Percentiles rank a stretch among this genome's conserved stretches.
phyloP scores from a whole-genome alignment of 768 basidiomycete genomes.

The Boletus rubropictus region DNA sequence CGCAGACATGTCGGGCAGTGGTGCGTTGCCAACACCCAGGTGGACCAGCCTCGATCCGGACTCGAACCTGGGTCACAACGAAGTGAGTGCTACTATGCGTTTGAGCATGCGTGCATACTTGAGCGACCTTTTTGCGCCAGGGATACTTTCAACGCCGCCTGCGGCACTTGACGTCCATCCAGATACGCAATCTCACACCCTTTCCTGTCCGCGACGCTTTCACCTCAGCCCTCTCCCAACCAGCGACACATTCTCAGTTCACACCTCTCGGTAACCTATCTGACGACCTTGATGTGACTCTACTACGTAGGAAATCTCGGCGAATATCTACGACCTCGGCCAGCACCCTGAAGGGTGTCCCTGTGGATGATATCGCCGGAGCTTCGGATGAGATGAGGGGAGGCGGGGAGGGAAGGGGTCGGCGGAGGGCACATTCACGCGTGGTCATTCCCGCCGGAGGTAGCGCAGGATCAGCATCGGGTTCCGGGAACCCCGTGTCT shows the following conservation, averaged over 20 bases:
- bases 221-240: constrained; percentile 67
- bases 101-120: background rate
- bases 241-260: constrained; percentile 57
- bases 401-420: constrained; percentile 31
- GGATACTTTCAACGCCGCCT: constrained; percentile 51
- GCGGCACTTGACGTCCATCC: constrained; percentile 66
- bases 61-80: constrained; percentile 1
- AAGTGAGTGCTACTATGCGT: constrained; percentile 11
- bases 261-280: constrained; percentile 50
- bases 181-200: constrained; percentile 78
- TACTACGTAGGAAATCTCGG: constrained; percentile 54
- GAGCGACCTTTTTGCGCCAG: constrained; percentile 10
- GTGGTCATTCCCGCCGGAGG: constrained; percentile 33
- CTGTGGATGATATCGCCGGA: constrained; percentile 39
- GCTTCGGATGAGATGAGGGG: constrained; percentile 24
- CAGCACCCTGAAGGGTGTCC: constrained; percentile 41
- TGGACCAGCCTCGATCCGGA: constrained; percentile 16
- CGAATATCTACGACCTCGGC: constrained; percentile 56
- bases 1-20: constrained; percentile 21
- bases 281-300: constrained; percentile 65
- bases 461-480: constrained; percentile 9
- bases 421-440: constrained; percentile 44
- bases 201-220: constrained; percentile 72
- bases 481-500: constrained; percentile 9
- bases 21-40: constrained; percentile 11